These are phyloP conservation scores for Beverwykella pulmonaria DNA, from an alignment of 495 filamentous ascomycete genomes.

Conservation along the genomic window DNA sequence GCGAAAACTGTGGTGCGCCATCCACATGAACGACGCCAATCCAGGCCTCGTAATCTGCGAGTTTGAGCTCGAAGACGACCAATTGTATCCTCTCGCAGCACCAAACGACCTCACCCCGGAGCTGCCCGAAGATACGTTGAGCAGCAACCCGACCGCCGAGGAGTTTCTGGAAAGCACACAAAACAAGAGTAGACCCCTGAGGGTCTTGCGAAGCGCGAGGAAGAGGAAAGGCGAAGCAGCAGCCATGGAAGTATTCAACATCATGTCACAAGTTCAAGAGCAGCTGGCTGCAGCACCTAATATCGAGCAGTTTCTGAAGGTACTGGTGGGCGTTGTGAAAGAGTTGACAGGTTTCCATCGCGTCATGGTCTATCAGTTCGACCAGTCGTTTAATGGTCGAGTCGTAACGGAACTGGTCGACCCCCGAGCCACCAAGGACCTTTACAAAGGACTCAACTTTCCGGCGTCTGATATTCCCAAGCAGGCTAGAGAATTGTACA, in stretches of 20 bases:
- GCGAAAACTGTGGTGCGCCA: conserved; percentile 84
- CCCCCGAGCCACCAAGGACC: conserved; percentile 73
- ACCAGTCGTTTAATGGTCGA: conserved; percentile 76
- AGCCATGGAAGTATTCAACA: conserved; percentile 91
- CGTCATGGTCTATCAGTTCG: conserved; percentile 93
- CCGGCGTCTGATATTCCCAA: conserved; percentile 89
- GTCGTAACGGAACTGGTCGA: conserved; percentile 90
- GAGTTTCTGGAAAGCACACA: conserved; percentile 75
- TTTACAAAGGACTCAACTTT: conserved; percentile 89
- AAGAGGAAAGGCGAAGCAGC: conserved; percentile 80
- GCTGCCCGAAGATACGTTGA: conserved; percentile 72
- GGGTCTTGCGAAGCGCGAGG: conserved; percentile 76
- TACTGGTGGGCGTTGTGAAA: conserved; percentile 75
- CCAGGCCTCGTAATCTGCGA: conserved; percentile 82
- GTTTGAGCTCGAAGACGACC: conserved; percentile 87
- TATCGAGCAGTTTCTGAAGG: conserved; percentile 69
- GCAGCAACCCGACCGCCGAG: conserved; percentile 67
- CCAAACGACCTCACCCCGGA: conserved; percentile 59
- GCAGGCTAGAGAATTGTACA: conserved; percentile 80
- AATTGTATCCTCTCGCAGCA: conserved; percentile 65
- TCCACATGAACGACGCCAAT: conserved; percentile 69
- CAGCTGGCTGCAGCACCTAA: conserved; percentile 70
- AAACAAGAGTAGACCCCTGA: conserved; percentile 72
- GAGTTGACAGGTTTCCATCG: conserved; percentile 92
- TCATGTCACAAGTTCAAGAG: conserved; percentile 84